A percentile compares a stretch with the other conserved stretches of the same genome.
These are phyloP conservation scores for Agaricus blazei DNA, from an alignment of 768 basidiomycete genomes.

Conservation along the genomic window DNA sequence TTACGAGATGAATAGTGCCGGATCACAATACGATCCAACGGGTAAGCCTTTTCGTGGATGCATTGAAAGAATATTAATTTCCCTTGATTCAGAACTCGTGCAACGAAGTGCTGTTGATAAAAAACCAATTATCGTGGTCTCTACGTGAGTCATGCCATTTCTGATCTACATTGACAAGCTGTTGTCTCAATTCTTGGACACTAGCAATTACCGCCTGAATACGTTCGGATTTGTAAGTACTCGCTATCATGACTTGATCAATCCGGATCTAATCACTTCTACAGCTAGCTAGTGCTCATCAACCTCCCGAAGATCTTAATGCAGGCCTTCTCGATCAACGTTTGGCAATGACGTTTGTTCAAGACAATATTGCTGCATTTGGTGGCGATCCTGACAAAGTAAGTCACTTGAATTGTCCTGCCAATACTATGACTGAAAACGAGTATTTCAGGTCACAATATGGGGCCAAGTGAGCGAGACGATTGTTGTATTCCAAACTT, in stretches of 20 bases:
- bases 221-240: slow-evolving; percentile 49
- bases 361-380: slow-evolving; percentile 61
- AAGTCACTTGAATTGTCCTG: neutral
- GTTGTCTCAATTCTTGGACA: neutral
- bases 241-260: neutral
- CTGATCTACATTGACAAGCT: neutral
- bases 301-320: slow-evolving; percentile 47
- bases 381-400: slow-evolving; percentile 55
- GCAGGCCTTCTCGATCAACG: slow-evolving; percentile 58
- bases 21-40: slow-evolving; percentile 42
- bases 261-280: neutral
- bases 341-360: slow-evolving; percentile 52
- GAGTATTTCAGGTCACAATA: no score
- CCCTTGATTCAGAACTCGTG: slow-evolving; percentile 34
- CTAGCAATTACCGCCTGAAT: slow-evolving; percentile 53
- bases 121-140: slow-evolving; percentile 52
- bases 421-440: no score
- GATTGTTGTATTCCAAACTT: neutral
- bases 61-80: no score
- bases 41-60: slow-evolving; percentile 23
- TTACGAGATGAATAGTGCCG: slow-evolving; percentile 25
- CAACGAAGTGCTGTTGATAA: slow-evolving; percentile 38
- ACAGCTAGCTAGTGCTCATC: slow-evolving; percentile 41
- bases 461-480: no score
- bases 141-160: slow-evolving; percentile 27